Evolutionary conservation across 2,329 filamentous ascomycete species (phyloP).

Genomic region (Plectosphaerella plurivora): DNA sequence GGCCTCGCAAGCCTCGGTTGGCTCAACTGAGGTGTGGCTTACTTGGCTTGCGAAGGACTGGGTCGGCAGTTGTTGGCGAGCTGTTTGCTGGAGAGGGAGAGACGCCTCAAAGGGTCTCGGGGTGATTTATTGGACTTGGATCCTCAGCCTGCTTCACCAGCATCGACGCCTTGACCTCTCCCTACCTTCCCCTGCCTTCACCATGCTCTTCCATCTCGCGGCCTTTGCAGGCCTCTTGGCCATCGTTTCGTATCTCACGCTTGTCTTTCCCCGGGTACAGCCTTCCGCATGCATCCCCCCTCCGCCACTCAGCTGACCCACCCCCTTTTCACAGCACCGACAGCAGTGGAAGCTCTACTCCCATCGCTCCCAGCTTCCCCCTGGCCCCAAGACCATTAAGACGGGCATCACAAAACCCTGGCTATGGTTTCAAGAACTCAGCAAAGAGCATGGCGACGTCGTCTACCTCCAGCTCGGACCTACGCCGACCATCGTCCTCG

Average conservation of each 20-base stretch:
- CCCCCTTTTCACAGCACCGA: constrained; percentile 17
- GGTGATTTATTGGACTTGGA: too few relatives aligned
- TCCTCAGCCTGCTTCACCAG: too few relatives aligned
- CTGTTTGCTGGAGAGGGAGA: too few relatives aligned
- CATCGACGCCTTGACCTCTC: too few relatives aligned
- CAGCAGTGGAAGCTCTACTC: constrained; percentile 34
- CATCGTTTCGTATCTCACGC: constrained; percentile 16
- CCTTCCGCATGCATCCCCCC: background rate
- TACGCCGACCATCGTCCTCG: constrained; percentile 35
- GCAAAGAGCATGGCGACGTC: constrained; percentile 32
- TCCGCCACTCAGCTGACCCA: too few relatives aligned
- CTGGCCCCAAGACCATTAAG: constrained; percentile 28
- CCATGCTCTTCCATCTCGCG: constrained; percentile 7
- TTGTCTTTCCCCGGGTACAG: constrained; percentile 21
- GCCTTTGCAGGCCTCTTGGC: constrained; percentile 13
- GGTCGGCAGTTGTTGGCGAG: too few relatives aligned
- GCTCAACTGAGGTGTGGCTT: too few relatives aligned
- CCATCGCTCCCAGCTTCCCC: constrained; percentile 30
- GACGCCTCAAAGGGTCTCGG: too few relatives aligned
- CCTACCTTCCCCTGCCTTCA: background rate
- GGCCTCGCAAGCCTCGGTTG: too few relatives aligned
- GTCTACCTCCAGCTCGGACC: constrained; percentile 37
- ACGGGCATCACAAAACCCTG: constrained; percentile 34
- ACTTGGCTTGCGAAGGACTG: too few relatives aligned
- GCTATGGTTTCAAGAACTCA: constrained; percentile 35